Evolutionary conservation across 192 early-diverging fungal genomes (phyloP).

Genomic region (Glomus cerebriforme): DNA sequence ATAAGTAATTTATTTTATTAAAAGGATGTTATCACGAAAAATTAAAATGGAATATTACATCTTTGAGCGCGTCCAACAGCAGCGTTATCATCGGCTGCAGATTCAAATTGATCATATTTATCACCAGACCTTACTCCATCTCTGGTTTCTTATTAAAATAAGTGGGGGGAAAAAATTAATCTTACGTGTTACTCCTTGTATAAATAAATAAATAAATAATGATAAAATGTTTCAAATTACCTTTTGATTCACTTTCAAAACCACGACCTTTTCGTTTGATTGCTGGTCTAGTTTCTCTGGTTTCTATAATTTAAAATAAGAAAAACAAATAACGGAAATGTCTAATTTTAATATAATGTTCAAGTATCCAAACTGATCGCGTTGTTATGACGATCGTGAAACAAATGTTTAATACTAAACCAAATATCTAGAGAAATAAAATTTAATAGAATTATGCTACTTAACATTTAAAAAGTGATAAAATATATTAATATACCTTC

Average conservation of each 20-base stretch:
- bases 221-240: not conserved
- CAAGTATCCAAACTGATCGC: not conserved
- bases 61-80: constrained; percentile 25
- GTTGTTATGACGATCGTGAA: too few species aligned
- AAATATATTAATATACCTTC: constrained; percentile 11
- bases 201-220: not conserved
- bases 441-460: not conserved
- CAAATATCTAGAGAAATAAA: not conserved
- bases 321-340: not conserved
- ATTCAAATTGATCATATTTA: constrained; percentile 33
- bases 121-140: constrained; percentile 27
- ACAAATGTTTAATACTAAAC: too few species aligned
- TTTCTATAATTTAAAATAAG: not conserved
- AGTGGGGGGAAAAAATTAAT: too few species aligned
- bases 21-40: not conserved
- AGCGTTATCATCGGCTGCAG: constrained; percentile 26
- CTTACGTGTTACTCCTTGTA: too few species aligned
- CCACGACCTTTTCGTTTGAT: constrained; percentile 50
- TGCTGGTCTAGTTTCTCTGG: constrained; percentile 38
- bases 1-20: not conserved
- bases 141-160: constrained; percentile 1
- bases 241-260: constrained; percentile 42
- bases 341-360: too few species aligned
- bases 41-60: not conserved
- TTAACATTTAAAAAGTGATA: not conserved